Conservation (phyloP, 768 basidiomycete genomes). For the Arthromyces matolae region DNA sequence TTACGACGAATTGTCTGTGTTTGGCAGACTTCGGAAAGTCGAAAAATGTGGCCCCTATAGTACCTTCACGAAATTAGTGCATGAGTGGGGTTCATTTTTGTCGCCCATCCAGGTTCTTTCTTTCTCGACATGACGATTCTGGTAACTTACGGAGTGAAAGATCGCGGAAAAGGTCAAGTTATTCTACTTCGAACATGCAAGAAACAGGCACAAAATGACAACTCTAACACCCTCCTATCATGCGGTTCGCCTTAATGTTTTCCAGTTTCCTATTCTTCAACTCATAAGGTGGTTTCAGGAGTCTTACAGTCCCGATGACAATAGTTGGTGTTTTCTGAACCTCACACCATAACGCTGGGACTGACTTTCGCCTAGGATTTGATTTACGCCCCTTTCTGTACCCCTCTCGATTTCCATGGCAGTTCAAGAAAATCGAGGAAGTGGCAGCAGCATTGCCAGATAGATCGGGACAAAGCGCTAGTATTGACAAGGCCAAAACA, state of each 20-base stretch:
- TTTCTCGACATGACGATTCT: not conserved
- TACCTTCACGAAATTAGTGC: conserved; percentile 92
- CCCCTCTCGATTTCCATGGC: conserved; percentile 92
- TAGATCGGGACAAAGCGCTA: conserved; percentile 40
- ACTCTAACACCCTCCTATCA: conserved; percentile 92
- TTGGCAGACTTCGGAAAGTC: conserved; percentile 89
- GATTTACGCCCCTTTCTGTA: conserved; percentile 97
- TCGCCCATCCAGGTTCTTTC: conserved; percentile 73
- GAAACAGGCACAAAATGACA: conserved; percentile 99
- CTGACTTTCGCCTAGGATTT: conserved; percentile 56
- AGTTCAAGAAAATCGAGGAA: conserved; percentile 93
- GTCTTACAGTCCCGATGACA: conserved; percentile 95
- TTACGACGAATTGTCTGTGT: conserved; percentile 92
- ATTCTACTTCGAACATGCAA: conserved; percentile 95
- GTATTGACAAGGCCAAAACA: conserved; percentile 42
- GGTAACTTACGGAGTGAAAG: conserved; percentile 34
- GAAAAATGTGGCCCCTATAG: conserved; percentile 98
- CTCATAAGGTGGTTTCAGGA: conserved; percentile 47
- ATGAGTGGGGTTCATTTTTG: conserved; percentile 86
- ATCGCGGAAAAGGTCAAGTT: conserved; percentile 96
- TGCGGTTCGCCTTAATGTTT: conserved; percentile 74
- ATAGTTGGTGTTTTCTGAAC: conserved; percentile 59
- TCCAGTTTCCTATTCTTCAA: not conserved
- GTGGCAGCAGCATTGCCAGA: conserved; percentile 76
- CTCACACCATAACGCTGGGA: no score